Evolutionary conservation across 1,284 basidiomycete genomes (phyloP).

Genomic region (Sutorius eximius): DNA sequence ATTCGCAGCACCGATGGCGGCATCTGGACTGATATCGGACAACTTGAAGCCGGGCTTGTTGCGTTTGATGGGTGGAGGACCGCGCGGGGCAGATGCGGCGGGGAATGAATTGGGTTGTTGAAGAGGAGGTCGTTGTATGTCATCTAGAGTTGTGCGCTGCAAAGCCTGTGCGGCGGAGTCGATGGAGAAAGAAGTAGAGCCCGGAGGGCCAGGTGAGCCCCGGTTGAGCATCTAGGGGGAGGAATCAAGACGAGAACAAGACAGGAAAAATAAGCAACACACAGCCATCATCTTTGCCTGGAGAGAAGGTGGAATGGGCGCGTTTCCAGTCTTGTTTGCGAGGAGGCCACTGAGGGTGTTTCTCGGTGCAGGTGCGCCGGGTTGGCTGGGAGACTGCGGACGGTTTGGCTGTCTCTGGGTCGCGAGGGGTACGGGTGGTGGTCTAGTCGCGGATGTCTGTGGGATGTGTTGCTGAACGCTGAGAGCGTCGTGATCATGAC

Average conservation of each 20-base stretch:
- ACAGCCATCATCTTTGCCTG: slow-evolving; percentile 93
- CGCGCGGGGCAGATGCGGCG: slow-evolving; percentile 32
- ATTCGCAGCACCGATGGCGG: slow-evolving; percentile 52
- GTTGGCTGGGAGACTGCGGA: slow-evolving; percentile 16
- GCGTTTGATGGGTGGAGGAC: slow-evolving; percentile 51
- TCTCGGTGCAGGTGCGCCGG: slow-evolving; percentile 12
- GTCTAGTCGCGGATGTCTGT: not conserved
- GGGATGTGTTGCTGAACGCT: not conserved
- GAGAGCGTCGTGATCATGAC: slow-evolving; percentile 15
- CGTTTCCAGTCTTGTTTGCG: slow-evolving; percentile 44
- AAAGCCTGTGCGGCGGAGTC: slow-evolving; percentile 45
- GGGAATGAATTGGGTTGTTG: slow-evolving; percentile 30
- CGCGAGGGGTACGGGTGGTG: not conserved
- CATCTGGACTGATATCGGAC: slow-evolving; percentile 55
- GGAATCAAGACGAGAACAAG: slow-evolving; percentile 2
- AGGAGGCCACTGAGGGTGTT: slow-evolving; percentile 44
- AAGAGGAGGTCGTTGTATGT: slow-evolving; percentile 24
- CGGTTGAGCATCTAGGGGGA: slow-evolving; percentile 56
- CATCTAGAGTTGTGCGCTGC: slow-evolving; percentile 39
- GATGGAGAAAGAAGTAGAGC: slow-evolving; percentile 27
- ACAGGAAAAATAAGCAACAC: slow-evolving; percentile 30
- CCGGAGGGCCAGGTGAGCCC: slow-evolving; percentile 20
- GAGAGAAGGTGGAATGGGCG: slow-evolving; percentile 83
- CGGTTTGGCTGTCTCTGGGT: slow-evolving; percentile 18
- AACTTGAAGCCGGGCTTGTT: slow-evolving; percentile 60